Base-by-base conservation (phyloP, 1,284 basidiomycete species). In the Takashimella tepidaria region DNA sequence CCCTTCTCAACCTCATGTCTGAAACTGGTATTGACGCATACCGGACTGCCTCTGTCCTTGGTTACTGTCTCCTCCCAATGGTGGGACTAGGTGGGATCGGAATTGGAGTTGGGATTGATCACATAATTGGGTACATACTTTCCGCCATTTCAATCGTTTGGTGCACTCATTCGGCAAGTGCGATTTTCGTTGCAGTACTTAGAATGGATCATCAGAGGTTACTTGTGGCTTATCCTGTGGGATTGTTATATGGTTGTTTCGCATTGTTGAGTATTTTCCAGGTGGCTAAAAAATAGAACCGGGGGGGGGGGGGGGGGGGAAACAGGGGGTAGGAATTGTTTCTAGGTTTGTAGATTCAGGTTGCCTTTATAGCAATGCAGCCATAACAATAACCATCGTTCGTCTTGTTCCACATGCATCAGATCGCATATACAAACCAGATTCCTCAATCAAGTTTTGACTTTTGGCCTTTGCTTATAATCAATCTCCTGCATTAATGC, bases 11-110 rank as follows among this genome's bases (percentile, higher is more conserved):
- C 73, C 82, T 98, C 62, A 98, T 99, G 96, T 91, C 90, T 27
- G 89, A 92, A 73, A 84, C 85, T 46, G 90, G 88, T 49, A 98
- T 99, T 63, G 95, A 98, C 70, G 90, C 93, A 16, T 97, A 97
- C 76, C 86, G 93, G 37, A 92, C 93, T 19, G 89, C 90, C 5
- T 93, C 90, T 21, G 96, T 99, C 12, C 81, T 99, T 13, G 96
- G 96, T 3, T 99, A 99, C 73, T 98, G 96, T 69, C 79, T 99
- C 27, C 78, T 99, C 22, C 96, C 96, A 1, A 92, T 99, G 85
- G 95, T 98, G 47, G 88, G 91, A n/a, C 84, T 98, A 10, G 88
- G 91, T 45, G 86, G 89, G 16, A 79, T 97, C 42, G 92, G 90
- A 60, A 88, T 98, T 55, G 83, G 88, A 60, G 80, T 92, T 41